Percentiles rank a stretch among this genome's conserved stretches.
Conservation (phyloP, 2,329 filamentous ascomycete genomes). For the Aureobasidium mangrovei region DNA sequence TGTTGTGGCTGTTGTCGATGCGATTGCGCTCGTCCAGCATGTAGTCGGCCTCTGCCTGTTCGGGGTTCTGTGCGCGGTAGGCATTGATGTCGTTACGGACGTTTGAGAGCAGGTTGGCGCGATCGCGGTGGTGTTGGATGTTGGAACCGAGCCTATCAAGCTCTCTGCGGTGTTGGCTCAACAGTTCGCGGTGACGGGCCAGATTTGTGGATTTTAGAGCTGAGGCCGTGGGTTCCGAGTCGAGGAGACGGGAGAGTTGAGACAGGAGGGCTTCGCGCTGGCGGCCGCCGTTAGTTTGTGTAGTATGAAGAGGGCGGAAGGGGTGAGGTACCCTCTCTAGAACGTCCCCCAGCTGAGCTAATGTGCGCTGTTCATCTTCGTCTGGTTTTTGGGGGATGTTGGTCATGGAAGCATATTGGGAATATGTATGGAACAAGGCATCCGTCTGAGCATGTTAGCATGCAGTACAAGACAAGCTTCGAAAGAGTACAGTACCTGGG, state of each 20-base stretch:
- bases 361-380: constrained; percentile 72
- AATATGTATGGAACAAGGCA: constrained; percentile 72
- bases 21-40: constrained; percentile 84
- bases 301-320: neutral
- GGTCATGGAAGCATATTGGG: constrained; percentile 74
- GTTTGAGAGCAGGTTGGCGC: constrained; percentile 81
- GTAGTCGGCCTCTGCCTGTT: constrained; percentile 83
- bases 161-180: constrained; percentile 78
- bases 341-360: constrained; percentile 74
- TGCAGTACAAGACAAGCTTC: neutral
- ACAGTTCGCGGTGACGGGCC: constrained; percentile 79
- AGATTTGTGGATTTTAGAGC: constrained; percentile 97
- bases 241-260: constrained; percentile 80
- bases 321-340: constrained; percentile 59
- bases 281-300: constrained; percentile 18
- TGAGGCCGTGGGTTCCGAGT: constrained; percentile 86
- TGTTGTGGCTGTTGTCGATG: constrained; percentile 80
- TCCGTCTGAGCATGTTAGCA: constrained; percentile 59
- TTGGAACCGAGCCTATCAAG: constrained; percentile 63
- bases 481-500: constrained; percentile 54
- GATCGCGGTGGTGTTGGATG: constrained; percentile 70
- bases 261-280: constrained; percentile 73
- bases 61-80: constrained; percentile 70
- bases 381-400: constrained; percentile 76
- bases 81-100: constrained; percentile 87